Percentiles rank a stretch among this genome's conserved stretches.
phyloP scores from a whole-genome alignment of 2,329 filamentous ascomycete genomes.

The Capronia americana region DNA sequence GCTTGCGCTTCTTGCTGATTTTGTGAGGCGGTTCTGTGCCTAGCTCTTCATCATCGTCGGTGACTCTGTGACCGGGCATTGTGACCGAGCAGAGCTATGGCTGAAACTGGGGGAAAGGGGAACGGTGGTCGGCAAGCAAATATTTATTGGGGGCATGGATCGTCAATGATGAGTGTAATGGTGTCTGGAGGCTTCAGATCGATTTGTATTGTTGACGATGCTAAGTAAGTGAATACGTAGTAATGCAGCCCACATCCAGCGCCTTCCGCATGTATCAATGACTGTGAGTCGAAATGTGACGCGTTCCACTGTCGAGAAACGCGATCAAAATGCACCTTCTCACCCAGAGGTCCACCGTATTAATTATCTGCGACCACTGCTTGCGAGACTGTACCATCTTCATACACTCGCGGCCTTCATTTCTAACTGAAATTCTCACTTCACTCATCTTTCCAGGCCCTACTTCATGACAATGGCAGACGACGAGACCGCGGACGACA shows the following conservation, averaged over 20 bases:
- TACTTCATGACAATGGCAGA: conserved; percentile 19
- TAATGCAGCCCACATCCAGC: background rate
- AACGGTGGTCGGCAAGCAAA: background rate
- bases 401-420: background rate
- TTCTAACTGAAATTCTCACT: background rate
- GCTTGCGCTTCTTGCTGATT: conserved; percentile 27
- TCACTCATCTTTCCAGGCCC: background rate
- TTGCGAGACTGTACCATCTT: background rate
- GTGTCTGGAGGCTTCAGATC: background rate
- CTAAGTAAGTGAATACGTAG: no score
- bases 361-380: background rate
- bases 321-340: background rate
- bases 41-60: background rate
- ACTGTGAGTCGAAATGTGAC: background rate
- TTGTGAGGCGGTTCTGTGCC: background rate
- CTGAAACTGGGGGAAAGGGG: background rate
- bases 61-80: conserved; percentile 24
- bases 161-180: background rate
- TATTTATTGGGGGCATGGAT: background rate
- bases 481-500: conserved; percentile 22
- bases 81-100: background rate
- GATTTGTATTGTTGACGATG: no score
- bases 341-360: background rate
- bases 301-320: background rate
- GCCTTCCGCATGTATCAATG: background rate